phyloP scores from a whole-genome alignment of 2,329 filamentous ascomycete species.

The Coleophoma cylindrospora region DNA sequence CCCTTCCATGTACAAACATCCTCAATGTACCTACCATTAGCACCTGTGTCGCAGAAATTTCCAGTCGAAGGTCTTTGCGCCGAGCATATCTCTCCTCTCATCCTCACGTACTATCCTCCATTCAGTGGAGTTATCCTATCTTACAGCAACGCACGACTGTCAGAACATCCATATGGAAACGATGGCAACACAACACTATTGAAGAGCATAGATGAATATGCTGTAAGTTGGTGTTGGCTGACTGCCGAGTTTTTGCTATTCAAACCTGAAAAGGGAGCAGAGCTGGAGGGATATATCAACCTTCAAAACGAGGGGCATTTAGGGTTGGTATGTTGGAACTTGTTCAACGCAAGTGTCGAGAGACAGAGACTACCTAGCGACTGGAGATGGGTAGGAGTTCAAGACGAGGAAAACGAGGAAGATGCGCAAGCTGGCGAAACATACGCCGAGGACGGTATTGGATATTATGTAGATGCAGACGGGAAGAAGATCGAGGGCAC shows the following conservation, averaged over 20 bases:
- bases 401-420: conserved; percentile 27
- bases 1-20: conserved; percentile 77
- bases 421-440: conserved; percentile 28
- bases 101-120: conserved; percentile 71
- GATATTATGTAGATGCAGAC: conserved; percentile 69
- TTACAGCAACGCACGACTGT: conserved; percentile 65
- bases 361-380: conserved; percentile 65
- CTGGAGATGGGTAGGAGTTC: conserved; percentile 72
- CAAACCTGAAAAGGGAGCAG: conserved; percentile 65
- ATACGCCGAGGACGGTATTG: conserved; percentile 52
- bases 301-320: conserved; percentile 86
- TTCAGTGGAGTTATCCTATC: conserved; percentile 70
- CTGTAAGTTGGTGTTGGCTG: conserved; percentile 80
- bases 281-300: conserved; percentile 77
- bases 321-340: conserved; percentile 82
- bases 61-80: conserved; percentile 67
- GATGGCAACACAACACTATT: conserved; percentile 43
- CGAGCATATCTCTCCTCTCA: conserved; percentile 69
- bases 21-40: conserved; percentile 74
- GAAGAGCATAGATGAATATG: conserved; percentile 71
- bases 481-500: conserved; percentile 67
- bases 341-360: conserved; percentile 88
- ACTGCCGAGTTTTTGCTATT: conserved; percentile 85
- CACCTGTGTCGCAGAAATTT: conserved; percentile 63
- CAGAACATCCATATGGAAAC: conserved; percentile 48